Conservation (phyloP, 805 yeast genomes). For the Lipomyces yamadae region DNA sequence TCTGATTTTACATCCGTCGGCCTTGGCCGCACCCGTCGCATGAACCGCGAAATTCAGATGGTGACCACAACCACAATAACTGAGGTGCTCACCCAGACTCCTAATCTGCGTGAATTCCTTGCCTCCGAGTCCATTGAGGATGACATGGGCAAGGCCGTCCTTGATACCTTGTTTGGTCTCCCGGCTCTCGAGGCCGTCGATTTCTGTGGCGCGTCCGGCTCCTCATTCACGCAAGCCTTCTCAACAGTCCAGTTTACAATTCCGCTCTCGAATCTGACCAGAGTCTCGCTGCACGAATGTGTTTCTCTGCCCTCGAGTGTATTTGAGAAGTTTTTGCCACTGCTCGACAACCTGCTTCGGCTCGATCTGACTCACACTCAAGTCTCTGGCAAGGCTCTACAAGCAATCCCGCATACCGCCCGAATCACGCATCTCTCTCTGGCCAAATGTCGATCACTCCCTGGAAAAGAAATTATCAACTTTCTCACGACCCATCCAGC, state of each 20-base stretch:
- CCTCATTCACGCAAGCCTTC: constrained; percentile 64
- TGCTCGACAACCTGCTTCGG: constrained; percentile 60
- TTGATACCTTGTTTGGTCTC: constrained; percentile 61
- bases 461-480: constrained; percentile 71
- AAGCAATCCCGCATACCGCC: constrained; percentile 59
- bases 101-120: constrained; percentile 74
- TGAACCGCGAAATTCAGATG: constrained; percentile 86
- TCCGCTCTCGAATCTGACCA: constrained; percentile 45
- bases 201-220: constrained; percentile 85
- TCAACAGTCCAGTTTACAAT: constrained; percentile 43
- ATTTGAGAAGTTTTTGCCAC: constrained; percentile 62
- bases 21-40: constrained; percentile 82
- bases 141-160: constrained; percentile 68
- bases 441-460: constrained; percentile 39
- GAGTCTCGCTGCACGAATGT: constrained; percentile 85
- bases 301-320: constrained; percentile 69
- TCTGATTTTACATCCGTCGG: constrained; percentile 89
- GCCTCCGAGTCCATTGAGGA: constrained; percentile 85
- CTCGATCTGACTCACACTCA: constrained; percentile 83
- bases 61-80: constrained; percentile 75
- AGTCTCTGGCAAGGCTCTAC: constrained; percentile 65
- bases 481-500: constrained; percentile 77
- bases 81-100: constrained; percentile 61
- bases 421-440: constrained; percentile 75
- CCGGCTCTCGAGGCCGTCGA: constrained; percentile 71